Base-by-base conservation (phyloP, 108 stramenopile genomes). In the Fistulifera pelliculosa region DNA sequence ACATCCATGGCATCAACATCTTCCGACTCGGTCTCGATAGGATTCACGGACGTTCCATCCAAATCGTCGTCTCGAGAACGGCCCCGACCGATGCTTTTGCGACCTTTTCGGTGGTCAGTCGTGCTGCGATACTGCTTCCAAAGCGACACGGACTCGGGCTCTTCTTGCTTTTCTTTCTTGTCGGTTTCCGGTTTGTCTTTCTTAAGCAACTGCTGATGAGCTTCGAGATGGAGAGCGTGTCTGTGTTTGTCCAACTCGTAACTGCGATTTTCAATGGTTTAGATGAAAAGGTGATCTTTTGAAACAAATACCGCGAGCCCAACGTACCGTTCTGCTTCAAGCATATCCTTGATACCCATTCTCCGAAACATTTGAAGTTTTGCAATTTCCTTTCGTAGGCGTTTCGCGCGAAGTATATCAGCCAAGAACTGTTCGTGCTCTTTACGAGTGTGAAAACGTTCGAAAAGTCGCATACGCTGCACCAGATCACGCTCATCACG, bases 351-450 rank as follows among this genome's bases (percentile, higher is more conserved):
- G 27, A 94, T 85, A 27, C 93, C 93, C 55, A 94, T 72, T 5
- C 86, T 72, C 26, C 87, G 83, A 61, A 88, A 94, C 75, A 81
- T 85, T 82, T 94, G 87, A 41, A 97, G 82, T 58, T 89, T 87
- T 61, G 90, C 92, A 63, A 97, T 97, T 61, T 94, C 92, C 60
- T 92, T 91, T 31, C 93, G 76, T 16, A 96, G 68, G 27, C 75
- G 60, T 58, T 90, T 85, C 5, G 92, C 90, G 50, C 83, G 73
- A 15, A 96, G 60, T 15, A 96, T 70, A 48, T 91, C 83, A 8
- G 64, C 49, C 38, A 95, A 60, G 53, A 96, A 89, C 52, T 70
- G 58, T 47, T 94, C 80, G 66, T 96, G 91, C 59, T 95, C 92
- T 35, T 90, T 74, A 1, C 75, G 66, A 1, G 86, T 77, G 39